phyloP scores from a whole-genome alignment of 2,329 filamentous ascomycete genomes.

The Paraphoma sp. region DNA sequence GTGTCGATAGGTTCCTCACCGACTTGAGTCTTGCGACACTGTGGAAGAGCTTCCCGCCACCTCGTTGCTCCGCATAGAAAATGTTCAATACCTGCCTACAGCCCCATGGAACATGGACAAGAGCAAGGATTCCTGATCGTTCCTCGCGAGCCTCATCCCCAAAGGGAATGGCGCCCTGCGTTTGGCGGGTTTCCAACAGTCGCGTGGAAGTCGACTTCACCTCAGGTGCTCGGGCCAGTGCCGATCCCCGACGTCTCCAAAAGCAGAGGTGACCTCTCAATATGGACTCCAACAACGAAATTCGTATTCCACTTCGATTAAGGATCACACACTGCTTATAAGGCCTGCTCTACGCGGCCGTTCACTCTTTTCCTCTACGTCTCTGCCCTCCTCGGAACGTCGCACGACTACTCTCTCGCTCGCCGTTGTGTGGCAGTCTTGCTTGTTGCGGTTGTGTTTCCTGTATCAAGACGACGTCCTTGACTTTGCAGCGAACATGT shows the following conservation, averaged over 20 bases:
- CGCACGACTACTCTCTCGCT: neutral
- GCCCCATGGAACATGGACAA: too few species aligned
- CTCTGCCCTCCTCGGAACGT: neutral
- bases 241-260: neutral
- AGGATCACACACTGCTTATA: neutral
- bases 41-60: too few species aligned
- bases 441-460: conserved; percentile 1
- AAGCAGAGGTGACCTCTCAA: conserved; percentile 3
- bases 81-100: too few species aligned
- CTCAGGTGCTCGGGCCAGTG: conserved; percentile 6
- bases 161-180: too few species aligned
- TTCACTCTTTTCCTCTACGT: neutral
- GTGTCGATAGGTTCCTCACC: too few species aligned
- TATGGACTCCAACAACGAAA: neutral
- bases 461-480: neutral
- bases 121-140: too few species aligned
- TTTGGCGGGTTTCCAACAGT: too few species aligned
- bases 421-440: conserved; percentile 1
- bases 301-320: neutral
- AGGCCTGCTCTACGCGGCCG: neutral
- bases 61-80: too few species aligned
- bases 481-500: conserved; percentile 9
- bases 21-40: too few species aligned
- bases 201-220: conserved; percentile 7
- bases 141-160: too few species aligned